Conservation (phyloP, 108 stramenopile species). For the Cyclotella baltica region DNA sequence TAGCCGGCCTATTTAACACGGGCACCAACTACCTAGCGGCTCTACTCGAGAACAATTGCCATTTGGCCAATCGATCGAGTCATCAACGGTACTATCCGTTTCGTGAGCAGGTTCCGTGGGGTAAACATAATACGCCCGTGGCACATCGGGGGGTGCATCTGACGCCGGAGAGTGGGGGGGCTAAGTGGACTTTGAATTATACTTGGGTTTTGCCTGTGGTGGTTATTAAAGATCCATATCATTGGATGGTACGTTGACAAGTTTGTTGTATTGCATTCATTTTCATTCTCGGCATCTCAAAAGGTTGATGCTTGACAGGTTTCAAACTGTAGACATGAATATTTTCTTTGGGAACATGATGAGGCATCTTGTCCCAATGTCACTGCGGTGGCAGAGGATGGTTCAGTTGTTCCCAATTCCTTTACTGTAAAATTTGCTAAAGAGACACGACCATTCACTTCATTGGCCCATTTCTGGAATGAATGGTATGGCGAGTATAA, state of each 20-base stretch:
- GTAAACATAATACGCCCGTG: slow-evolving; percentile 76
- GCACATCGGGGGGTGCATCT: slow-evolving; percentile 54
- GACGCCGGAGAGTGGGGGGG: slow-evolving; percentile 28
- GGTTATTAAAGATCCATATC: slow-evolving; percentile 68
- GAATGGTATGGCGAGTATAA: slow-evolving; percentile 71
- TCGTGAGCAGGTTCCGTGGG: slow-evolving; percentile 76
- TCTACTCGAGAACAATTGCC: slow-evolving; percentile 68
- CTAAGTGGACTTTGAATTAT: slow-evolving; percentile 33
- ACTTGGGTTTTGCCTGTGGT: slow-evolving; percentile 71
- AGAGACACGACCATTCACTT: slow-evolving; percentile 43
- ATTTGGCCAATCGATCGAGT: slow-evolving; percentile 60
- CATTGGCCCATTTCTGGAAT: slow-evolving; percentile 67
- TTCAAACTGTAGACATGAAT: slow-evolving; percentile 78
- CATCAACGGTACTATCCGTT: slow-evolving; percentile 38
- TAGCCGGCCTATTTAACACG: slow-evolving; percentile 77
- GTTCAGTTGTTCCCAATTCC: slow-evolving; percentile 2
- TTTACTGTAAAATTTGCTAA: slow-evolving; percentile 62
- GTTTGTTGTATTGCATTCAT: no score
- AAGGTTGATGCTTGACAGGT: no score
- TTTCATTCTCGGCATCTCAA: no score
- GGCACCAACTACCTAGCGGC: slow-evolving; percentile 77
- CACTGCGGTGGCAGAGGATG: not conserved
- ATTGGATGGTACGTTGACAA: slow-evolving; percentile 73
- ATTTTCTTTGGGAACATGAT: slow-evolving; percentile 60
- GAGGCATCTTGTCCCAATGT: slow-evolving; percentile 23